phyloP scores from a whole-genome alignment of 73 alveolate species.

The Paramecium primaurelia region DNA sequence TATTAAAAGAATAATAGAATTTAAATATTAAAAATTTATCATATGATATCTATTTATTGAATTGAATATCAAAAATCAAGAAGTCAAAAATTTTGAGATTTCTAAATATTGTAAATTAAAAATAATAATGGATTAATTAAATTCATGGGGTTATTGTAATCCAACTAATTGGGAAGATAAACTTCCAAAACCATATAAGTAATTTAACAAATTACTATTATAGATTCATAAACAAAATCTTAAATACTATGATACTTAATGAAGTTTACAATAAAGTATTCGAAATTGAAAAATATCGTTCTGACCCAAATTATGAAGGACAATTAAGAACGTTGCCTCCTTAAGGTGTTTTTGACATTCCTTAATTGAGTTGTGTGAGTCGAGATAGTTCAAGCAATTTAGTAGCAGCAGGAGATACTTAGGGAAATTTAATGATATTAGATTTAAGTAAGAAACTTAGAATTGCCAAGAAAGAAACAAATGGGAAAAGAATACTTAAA shows the following conservation, averaged over 20 bases:
- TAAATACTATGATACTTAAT: neutral
- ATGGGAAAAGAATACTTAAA: conserved; percentile 25
- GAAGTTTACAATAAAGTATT: conserved; percentile 41
- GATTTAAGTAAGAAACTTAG: conserved; percentile 53
- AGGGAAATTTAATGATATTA: conserved; percentile 49
- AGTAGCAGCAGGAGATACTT: conserved; percentile 53
- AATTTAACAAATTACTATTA: neutral
- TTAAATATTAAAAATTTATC: too few species aligned
- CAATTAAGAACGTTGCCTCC: conserved; percentile 49
- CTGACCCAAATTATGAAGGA: conserved; percentile 65
- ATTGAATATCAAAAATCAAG: neutral
- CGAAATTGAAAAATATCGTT: conserved; percentile 57
- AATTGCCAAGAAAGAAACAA: conserved; percentile 53
- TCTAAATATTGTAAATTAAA: neutral
- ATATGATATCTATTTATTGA: too few species aligned
- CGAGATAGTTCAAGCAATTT: conserved; percentile 1
- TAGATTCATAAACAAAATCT: conserved; percentile 45
- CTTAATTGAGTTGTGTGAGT: conserved; percentile 30
- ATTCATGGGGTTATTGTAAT: conserved; percentile 58
- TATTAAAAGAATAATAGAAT: too few species aligned
- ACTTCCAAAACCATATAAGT: conserved; percentile 58
- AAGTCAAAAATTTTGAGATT: neutral
- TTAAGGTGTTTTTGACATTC: conserved; percentile 58
- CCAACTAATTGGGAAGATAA: conserved; percentile 52
- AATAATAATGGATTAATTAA: conserved; percentile 48